phyloP scores from a whole-genome alignment of 108 stramenopile genomes.

The Cyclotella cryptica region DNA sequence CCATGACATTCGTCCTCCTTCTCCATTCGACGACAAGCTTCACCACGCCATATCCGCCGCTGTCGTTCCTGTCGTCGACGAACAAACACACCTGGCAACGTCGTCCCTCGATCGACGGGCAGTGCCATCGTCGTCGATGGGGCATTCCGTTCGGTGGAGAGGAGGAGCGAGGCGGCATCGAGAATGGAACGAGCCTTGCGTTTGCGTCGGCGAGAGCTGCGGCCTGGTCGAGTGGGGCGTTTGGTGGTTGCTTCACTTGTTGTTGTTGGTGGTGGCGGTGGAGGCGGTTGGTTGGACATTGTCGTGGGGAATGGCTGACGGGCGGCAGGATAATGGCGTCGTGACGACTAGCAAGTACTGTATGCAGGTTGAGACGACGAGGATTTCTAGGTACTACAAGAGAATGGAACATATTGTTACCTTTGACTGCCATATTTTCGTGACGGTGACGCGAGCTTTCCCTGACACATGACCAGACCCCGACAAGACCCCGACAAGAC shows the following conservation, averaged over 20 bases:
- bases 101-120: constrained; percentile 31
- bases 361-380: no score
- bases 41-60: neutral
- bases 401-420: no score
- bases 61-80: neutral
- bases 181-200: constrained; percentile 41
- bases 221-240: constrained; percentile 10
- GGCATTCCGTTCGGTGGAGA: neutral
- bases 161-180: neutral
- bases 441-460: no score
- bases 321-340: no score
- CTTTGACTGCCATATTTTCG: no score
- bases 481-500: no score
- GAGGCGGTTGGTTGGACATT: neutral
- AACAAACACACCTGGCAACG: constrained; percentile 27
- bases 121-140: neutral
- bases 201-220: constrained; percentile 33
- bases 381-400: no score
- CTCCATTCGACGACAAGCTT: neutral
- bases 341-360: no score
- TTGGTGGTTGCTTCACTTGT: neutral
- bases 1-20: no score
- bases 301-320: no score
- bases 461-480: no score
- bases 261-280: constrained; percentile 3